Evolutionary conservation across 2,329 filamentous ascomycete species (phyloP).

Genomic region (Purpureocillium lavendulum): DNA sequence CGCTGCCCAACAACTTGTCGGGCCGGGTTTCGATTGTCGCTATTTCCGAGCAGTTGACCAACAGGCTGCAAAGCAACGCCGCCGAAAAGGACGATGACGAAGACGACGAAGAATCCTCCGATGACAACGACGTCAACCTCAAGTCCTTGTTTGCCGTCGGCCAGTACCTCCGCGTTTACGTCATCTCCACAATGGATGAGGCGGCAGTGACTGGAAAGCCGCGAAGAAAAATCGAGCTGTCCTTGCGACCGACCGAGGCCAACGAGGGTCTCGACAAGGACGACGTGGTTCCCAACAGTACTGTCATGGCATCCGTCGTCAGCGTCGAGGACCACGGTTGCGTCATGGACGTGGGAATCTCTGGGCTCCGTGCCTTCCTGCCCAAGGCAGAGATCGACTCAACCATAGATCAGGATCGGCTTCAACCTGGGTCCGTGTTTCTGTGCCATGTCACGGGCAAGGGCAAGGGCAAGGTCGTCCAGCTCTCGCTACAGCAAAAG

Average conservation of each 20-base stretch:
- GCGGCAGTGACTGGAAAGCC: conserved; percentile 45
- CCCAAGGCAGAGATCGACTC: conserved; percentile 72
- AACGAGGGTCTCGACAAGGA: conserved; percentile 68
- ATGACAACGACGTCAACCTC: conserved; percentile 59
- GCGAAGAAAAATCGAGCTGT: conserved; percentile 80
- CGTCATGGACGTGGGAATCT: conserved; percentile 83
- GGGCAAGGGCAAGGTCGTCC: conserved; percentile 73
- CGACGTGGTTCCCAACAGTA: conserved; percentile 66
- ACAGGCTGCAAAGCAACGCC: conserved; percentile 63
- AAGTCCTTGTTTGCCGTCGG: conserved; percentile 70
- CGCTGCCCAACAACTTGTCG: conserved; percentile 85
- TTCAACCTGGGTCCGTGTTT: conserved; percentile 78
- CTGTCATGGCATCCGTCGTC: conserved; percentile 76
- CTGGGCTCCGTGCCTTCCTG: conserved; percentile 72
- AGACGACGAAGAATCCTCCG: conserved; percentile 19
- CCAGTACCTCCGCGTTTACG: conserved; percentile 80
- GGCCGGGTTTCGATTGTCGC: conserved; percentile 88
- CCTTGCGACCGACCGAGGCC: conserved; percentile 67
- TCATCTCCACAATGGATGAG: conserved; percentile 69
- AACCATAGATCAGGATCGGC: conserved; percentile 52
- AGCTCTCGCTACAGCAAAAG: conserved; percentile 68
- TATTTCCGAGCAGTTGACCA: conserved; percentile 73
- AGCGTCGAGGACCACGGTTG: conserved; percentile 96
- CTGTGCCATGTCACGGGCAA: conserved; percentile 74
- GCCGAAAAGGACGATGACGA: conserved; percentile 45